Conservation (phyloP, 2,329 filamentous ascomycete genomes). For the Aspergillus ochraceoroseus region DNA sequence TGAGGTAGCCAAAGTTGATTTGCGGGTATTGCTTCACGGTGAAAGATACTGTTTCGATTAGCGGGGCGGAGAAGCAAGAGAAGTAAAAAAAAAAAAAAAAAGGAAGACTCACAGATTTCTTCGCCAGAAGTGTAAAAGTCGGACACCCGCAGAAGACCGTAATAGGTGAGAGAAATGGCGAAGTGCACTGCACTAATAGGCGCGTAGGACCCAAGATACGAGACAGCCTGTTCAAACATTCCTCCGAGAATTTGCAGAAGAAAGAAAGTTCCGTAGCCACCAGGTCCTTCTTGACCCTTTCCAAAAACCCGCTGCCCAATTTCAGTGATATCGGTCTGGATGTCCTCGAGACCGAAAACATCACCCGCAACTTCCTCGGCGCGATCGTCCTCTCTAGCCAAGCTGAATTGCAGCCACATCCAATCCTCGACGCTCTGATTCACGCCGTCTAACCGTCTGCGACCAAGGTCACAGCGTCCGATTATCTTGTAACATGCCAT, state of each 20-base stretch:
- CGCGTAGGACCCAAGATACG: slow-evolving; percentile 85
- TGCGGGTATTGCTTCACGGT: slow-evolving; percentile 58
- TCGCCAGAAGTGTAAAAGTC: slow-evolving; percentile 70
- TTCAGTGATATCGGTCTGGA: slow-evolving; percentile 76
- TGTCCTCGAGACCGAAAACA: slow-evolving; percentile 59
- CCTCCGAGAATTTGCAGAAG: slow-evolving; percentile 85
- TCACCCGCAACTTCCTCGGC: slow-evolving; percentile 59
- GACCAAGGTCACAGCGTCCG: slow-evolving; percentile 64
- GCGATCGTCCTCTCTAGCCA: slow-evolving; percentile 58
- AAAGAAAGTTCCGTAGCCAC: slow-evolving; percentile 85
- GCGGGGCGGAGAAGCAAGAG: slow-evolving; percentile 11
- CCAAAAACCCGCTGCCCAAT: slow-evolving; percentile 90
- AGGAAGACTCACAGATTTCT: slow-evolving; percentile 53
- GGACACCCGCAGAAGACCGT: slow-evolving; percentile 80
- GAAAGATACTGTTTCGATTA: slow-evolving; percentile 48
- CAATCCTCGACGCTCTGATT: slow-evolving; percentile 60
- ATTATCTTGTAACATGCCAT: slow-evolving; percentile 98
- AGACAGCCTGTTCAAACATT: slow-evolving; percentile 89
- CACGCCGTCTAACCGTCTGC: slow-evolving; percentile 54
- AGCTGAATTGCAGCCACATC: slow-evolving; percentile 62
- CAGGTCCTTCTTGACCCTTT: slow-evolving; percentile 71
- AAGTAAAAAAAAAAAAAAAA: not conserved
- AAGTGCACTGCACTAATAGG: slow-evolving; percentile 95
- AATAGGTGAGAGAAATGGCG: slow-evolving; percentile 80
- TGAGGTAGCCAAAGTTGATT: slow-evolving; percentile 88